Percentiles rank a stretch among this genome's conserved stretches.
Evolutionary conservation across 2,329 filamentous ascomycete species (phyloP).

Genomic region (Penicillium sp.): DNA sequence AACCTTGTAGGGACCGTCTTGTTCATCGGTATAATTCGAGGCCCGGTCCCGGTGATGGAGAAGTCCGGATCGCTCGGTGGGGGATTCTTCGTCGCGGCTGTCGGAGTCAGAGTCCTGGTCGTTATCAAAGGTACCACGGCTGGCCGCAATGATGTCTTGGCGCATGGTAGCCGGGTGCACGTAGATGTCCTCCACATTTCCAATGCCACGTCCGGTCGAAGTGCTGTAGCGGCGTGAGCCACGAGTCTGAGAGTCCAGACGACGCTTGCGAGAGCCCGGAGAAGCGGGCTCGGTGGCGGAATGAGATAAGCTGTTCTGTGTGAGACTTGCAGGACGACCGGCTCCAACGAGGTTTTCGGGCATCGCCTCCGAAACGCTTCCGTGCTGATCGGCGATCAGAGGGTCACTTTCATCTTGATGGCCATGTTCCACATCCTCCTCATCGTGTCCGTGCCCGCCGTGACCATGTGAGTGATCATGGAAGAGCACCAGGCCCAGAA

Average conservation of each 20-base stretch:
- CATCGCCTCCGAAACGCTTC: slow-evolving; percentile 64
- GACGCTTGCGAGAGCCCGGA: slow-evolving; percentile 37
- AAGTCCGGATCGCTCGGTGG: slow-evolving; percentile 49
- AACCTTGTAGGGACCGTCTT: slow-evolving; percentile 16
- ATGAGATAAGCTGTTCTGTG: slow-evolving; percentile 33
- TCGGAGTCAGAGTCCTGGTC: slow-evolving; percentile 59
- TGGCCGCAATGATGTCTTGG: slow-evolving; percentile 89
- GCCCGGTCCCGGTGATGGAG: slow-evolving; percentile 48
- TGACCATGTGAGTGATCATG: slow-evolving; percentile 92
- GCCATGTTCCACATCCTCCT: slow-evolving; percentile 52
- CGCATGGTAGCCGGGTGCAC: slow-evolving; percentile 90
- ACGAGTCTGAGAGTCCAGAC: slow-evolving; percentile 30
- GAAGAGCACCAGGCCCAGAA: slow-evolving; percentile 86
- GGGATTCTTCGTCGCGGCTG: slow-evolving; percentile 58
- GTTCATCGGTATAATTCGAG: slow-evolving; percentile 39
- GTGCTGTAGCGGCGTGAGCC: slow-evolving; percentile 46
- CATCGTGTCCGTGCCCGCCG: slow-evolving; percentile 61
- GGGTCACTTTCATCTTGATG: slow-evolving; percentile 39
- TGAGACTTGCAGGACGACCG: slow-evolving; percentile 41
- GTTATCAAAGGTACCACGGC: slow-evolving; percentile 65
- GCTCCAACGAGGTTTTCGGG: slow-evolving; percentile 65
- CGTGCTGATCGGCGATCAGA: slow-evolving; percentile 59
- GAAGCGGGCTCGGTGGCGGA: slow-evolving; percentile 32
- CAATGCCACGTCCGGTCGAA: slow-evolving; percentile 61
- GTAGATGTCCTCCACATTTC: slow-evolving; percentile 70